Evolutionary conservation across 768 basidiomycete genomes (phyloP).

Genomic region (Chalciporus sphaerocephalus): DNA sequence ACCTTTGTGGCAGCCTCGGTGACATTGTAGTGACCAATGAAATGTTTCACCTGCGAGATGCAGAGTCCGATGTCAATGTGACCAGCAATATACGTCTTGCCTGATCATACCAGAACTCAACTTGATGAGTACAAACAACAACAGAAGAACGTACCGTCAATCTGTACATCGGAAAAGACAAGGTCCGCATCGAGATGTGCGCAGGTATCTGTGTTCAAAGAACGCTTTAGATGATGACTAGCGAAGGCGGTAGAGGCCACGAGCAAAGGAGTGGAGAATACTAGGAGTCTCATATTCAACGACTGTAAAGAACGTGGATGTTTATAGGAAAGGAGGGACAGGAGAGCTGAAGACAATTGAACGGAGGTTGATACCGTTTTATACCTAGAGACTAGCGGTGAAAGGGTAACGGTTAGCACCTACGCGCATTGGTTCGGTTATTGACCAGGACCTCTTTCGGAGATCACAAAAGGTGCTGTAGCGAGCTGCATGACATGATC

Average conservation of each 20-base stretch:
- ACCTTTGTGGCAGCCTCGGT: constrained; percentile 20
- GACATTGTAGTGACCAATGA: constrained; percentile 23
- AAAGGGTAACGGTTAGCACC: no score
- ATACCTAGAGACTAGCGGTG: constrained; percentile 2
- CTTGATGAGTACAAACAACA: no score
- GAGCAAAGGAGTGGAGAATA: constrained; percentile 18
- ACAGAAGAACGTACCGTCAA: constrained; percentile 5
- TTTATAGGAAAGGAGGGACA: background rate
- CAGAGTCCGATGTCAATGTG: constrained; percentile 30
- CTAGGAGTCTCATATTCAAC: constrained; percentile 16
- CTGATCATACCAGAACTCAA: constrained; percentile 2
- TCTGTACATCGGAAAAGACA: constrained; percentile 12
- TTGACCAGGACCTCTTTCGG: background rate
- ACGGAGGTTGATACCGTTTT: background rate
- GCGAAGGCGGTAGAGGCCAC: constrained; percentile 14
- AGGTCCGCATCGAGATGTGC: constrained; percentile 15
- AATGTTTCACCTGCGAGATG: constrained; percentile 21
- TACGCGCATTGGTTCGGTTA: constrained; percentile 6
- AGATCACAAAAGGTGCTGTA: constrained; percentile 2
- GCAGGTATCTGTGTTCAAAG: constrained; percentile 11
- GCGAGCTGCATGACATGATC: background rate
- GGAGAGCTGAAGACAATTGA: background rate
- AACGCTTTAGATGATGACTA: constrained; percentile 10
- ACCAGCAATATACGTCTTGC: constrained; percentile 21
- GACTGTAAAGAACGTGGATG: background rate